These are phyloP conservation scores for Ophiosphaerella narmari DNA, from an alignment of 2,329 filamentous ascomycete genomes.

Conservation along the genomic window DNA sequence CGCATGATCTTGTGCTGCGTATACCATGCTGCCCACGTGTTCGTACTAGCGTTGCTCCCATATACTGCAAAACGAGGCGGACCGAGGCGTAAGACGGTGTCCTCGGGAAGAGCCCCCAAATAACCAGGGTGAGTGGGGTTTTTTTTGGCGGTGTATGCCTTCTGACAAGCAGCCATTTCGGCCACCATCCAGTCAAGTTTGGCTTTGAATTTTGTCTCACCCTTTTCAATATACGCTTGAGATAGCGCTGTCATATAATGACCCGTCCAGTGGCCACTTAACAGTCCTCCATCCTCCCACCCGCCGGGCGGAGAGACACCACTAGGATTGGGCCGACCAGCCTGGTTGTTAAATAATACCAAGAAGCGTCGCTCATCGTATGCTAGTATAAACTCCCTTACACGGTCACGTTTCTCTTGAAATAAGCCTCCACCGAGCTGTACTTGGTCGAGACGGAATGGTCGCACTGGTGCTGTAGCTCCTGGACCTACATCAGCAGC, in stretches of 20 bases:
- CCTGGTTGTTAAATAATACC: constrained; percentile 19
- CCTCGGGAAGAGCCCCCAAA: constrained; percentile 16
- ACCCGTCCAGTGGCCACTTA: constrained; percentile 18
- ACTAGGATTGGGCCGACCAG: constrained; percentile 15
- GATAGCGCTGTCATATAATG: constrained; percentile 18
- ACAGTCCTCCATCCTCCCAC: constrained; percentile 19
- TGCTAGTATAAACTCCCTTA: constrained; percentile 10
- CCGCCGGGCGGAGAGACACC: constrained; percentile 12
- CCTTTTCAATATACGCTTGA: constrained; percentile 15
- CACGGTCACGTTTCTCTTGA: constrained; percentile 15
- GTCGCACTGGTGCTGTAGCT: constrained; percentile 14
- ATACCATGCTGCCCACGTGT: constrained; percentile 23
- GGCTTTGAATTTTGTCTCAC: constrained; percentile 10
- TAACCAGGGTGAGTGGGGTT: constrained; percentile 16
- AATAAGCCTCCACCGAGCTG: constrained; percentile 16
- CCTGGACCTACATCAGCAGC: constrained; percentile 9
- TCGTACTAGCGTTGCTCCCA: constrained; percentile 8
- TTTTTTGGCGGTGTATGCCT: constrained; percentile 9
- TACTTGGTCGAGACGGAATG: constrained; percentile 18
- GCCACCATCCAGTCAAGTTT: constrained; percentile 21
- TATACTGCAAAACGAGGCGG: constrained; percentile 18
- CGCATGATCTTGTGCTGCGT: constrained; percentile 22
- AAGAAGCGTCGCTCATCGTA: constrained; percentile 21
- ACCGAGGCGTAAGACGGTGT: constrained; percentile 15
- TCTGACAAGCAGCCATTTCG: constrained; percentile 14